A percentile compares a stretch with the other conserved stretches of the same genome.
Evolutionary conservation across 2,329 filamentous ascomycete species (phyloP).

Genomic region (Lachnellula arida): DNA sequence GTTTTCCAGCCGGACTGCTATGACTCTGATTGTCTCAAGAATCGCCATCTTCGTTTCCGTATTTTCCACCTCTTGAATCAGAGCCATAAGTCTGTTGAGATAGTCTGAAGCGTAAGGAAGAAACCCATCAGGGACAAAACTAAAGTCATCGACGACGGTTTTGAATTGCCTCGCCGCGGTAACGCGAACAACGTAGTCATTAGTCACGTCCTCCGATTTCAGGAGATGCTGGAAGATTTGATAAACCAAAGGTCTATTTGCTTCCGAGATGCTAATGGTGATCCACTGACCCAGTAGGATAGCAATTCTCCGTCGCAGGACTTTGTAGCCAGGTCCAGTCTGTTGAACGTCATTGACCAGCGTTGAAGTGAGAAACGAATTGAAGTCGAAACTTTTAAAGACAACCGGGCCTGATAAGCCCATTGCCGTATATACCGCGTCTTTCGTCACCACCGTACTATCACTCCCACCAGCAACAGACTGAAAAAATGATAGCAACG

Average conservation of each 20-base stretch:
- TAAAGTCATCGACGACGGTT: constrained; percentile 76
- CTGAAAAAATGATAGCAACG: constrained; percentile 77
- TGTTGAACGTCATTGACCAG: constrained; percentile 74
- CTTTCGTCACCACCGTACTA: constrained; percentile 74
- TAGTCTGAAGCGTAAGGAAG: constrained; percentile 71
- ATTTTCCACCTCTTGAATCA: constrained; percentile 75
- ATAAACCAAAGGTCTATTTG: constrained; percentile 71
- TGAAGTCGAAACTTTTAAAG: constrained; percentile 74
- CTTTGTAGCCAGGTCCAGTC: constrained; percentile 59
- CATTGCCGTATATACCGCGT: constrained; percentile 91
- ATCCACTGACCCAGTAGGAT: constrained; percentile 91
- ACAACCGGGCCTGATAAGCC: constrained; percentile 78
- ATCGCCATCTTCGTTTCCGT: constrained; percentile 89
- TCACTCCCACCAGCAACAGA: constrained; percentile 61
- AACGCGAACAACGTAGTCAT: constrained; percentile 88
- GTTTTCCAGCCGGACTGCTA: constrained; percentile 77
- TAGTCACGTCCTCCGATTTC: constrained; percentile 68
- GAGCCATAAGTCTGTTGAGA: constrained; percentile 65
- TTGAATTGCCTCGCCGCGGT: constrained; percentile 85
- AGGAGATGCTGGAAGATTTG: constrained; percentile 86
- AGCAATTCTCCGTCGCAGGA: constrained; percentile 80
- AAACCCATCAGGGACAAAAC: constrained; percentile 71
- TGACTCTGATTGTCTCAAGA: constrained; percentile 75
- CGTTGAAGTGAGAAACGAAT: constrained; percentile 68
- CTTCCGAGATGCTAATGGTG: constrained; percentile 64